Evolutionary conservation across 805 yeast species (phyloP).

Genomic region (Kuraishia piskuri): DNA sequence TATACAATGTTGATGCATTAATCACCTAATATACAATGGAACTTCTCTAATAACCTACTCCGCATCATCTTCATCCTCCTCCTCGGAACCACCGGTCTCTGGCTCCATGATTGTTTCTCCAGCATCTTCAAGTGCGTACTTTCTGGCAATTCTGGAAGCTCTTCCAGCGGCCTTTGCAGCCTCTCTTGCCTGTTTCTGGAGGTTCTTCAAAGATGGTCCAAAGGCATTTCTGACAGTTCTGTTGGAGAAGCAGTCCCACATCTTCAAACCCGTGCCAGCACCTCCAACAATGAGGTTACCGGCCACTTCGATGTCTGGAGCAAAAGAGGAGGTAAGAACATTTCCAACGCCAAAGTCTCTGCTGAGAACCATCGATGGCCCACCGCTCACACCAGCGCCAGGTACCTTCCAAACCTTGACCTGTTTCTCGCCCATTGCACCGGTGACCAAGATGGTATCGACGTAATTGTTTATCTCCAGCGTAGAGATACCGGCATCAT

Average conservation of each 20-base stretch:
- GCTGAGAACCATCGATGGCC: conserved; percentile 81
- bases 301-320: conserved; percentile 78
- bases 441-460: conserved; percentile 71
- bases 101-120: conserved; percentile 52
- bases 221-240: conserved; percentile 66
- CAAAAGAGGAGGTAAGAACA: conserved; percentile 74
- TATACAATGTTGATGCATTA: not conserved
- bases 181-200: conserved; percentile 49
- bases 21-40: conserved; percentile 25
- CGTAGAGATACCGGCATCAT: conserved; percentile 87
- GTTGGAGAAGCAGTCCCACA: conserved; percentile 90
- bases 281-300: conserved; percentile 88
- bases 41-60: conserved; percentile 29
- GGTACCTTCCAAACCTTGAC: conserved; percentile 85
- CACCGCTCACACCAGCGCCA: conserved; percentile 18
- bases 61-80: conserved; percentile 36
- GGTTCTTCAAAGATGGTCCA: conserved; percentile 41
- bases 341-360: conserved; percentile 94
- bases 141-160: conserved; percentile 70
- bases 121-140: conserved; percentile 40
- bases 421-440: conserved; percentile 84
- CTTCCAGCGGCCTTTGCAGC: conserved; percentile 48
- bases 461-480: conserved; percentile 60
- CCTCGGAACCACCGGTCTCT: conserved; percentile 57
- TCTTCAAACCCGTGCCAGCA: conserved; percentile 65